Conservation (phyloP, 176 grass and related monocot genomes). For the Triticum dicoccoides region DNA sequence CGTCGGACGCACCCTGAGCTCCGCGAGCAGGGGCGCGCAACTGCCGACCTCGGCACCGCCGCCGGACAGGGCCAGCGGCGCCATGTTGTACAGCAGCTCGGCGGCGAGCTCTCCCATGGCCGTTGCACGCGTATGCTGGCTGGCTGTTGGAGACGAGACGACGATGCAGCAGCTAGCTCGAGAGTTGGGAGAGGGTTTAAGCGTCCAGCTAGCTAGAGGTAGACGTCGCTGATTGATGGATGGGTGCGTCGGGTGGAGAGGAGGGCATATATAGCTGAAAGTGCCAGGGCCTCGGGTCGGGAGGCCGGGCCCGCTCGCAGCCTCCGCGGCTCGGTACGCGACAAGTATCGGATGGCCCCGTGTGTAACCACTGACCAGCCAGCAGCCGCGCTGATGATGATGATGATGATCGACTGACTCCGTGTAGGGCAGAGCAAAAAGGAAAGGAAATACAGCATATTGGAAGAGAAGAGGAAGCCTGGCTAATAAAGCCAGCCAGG, state of each 20-base stretch:
- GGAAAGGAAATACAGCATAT: too few relatives aligned
- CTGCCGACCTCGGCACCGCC: background rate
- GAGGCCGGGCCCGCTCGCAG: background rate
- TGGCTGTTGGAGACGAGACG: background rate
- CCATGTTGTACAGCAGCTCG: conserved; percentile 37
- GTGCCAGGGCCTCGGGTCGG: background rate
- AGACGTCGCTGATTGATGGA: background rate
- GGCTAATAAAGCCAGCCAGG: conserved; percentile 37
- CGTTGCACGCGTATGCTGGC: background rate
- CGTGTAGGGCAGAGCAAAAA: conserved; percentile 17
- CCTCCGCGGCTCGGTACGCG: background rate
- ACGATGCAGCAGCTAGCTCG: background rate
- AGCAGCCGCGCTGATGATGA: background rate
- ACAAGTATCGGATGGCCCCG: background rate
- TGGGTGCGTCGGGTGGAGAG: background rate
- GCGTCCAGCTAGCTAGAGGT: too few relatives aligned
- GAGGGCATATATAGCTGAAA: conserved; percentile 17
- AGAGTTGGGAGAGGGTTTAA: background rate
- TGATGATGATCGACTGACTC: background rate
- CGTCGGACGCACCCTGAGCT: conserved; percentile 37
- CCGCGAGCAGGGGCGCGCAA: conserved; percentile 32
- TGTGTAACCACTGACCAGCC: background rate
- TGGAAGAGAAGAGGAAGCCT: background rate
- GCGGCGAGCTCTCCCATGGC: conserved; percentile 41
- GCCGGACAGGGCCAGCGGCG: background rate